Evolutionary conservation across 73 alveolate species (phyloP), one percentile per base, ranked within the genome.

Genomic region (Vitrella brassicaformis): DNA sequence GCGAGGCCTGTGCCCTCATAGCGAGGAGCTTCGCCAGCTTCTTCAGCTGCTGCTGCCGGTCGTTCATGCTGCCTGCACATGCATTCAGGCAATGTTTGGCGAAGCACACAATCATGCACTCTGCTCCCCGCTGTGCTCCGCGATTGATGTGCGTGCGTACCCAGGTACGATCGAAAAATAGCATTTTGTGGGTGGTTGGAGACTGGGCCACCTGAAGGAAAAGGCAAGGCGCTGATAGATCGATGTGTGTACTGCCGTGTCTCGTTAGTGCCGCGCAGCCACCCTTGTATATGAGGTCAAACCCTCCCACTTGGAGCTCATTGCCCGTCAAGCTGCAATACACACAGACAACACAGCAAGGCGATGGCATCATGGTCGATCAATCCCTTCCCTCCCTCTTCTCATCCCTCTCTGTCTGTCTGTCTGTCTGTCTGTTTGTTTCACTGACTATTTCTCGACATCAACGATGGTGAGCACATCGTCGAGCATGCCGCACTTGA

Each of bases 401-500:
- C 82, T 76, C 28, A 75, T 68, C 29, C 68, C 77, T 19, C 39
- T 67, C 47, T 77, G 77, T 0, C 72, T 31, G 45, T 75, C 77
- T 25, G 47, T 47, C 25, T 68, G 84, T 31, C 56, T 8, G 56
- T 4, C 56, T 8, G 56, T 4, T 14, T 8, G 56, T 8, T 39
- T 39, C 22, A 39, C 56, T 39, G 56, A 39, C 56, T 69, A 68
- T 68, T 77, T 77, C 84, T 77, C 84, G 68, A 77, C 47, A 47
- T 77, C 84, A 28, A 77, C 26, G 47, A 77, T 72, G 4, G 84
- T 77, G 47, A 77, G 78, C 78, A 70, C 72, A 31, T 77, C 84
- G 14, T 77, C 84, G 14, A 77, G 84, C 72, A 77, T 32, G 7
- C 77, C 84, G 47, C 45, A 77, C 64, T 77, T 77, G 71, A 77